Evolutionary conservation across 495 filamentous ascomycete genomes (phyloP), one percentile per base, ranked within the genome.

Genomic region (Gamarada debralockiae): DNA sequence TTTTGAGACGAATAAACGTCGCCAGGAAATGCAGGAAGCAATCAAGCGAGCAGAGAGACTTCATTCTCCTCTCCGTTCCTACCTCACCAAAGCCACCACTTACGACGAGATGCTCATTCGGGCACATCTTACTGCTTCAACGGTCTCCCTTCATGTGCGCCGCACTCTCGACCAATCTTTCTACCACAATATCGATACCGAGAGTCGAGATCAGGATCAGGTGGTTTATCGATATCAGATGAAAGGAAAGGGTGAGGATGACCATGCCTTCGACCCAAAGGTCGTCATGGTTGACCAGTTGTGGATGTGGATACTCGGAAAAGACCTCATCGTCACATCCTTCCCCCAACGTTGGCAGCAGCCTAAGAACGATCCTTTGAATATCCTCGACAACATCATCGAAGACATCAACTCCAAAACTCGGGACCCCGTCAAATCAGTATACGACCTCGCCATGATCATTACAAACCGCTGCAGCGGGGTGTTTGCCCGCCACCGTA

Each of bases 251-350:
- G 65, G 64, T 15, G 59, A 70, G 12, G 58, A 59, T 1, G 48
- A 52, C 23, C 25, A 15, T n/a, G 33, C 27, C 7, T 59, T 69
- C n/a, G 80, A 84, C 43, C 75, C 75, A 1, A 87, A 87, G 56
- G 78, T 89, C 9, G 83, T 86, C 60, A 89, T 87, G 84, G 84
- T 89, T 3, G 84, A 87, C 59, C 83, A 87, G 60, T 68, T 87
- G 6, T 89, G 84, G 84, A 77, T 87, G 66, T 87, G 82, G 81
- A 71, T 86, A 18, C 60, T 87, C 7, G 81, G 82, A 2, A 75
- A 78, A 52, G 65, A 83, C 49, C 66, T 86, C 23, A 80, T 88
- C 43, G 72, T 88, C 24, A 87, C 84, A 1, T 73, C 77, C 36
- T 88, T 88, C 53, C 81, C 83, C 0, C 81, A 86, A 53, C 76